phyloP scores from a whole-genome alignment of 768 basidiomycete genomes.

The Clitopilus hobsonii region DNA sequence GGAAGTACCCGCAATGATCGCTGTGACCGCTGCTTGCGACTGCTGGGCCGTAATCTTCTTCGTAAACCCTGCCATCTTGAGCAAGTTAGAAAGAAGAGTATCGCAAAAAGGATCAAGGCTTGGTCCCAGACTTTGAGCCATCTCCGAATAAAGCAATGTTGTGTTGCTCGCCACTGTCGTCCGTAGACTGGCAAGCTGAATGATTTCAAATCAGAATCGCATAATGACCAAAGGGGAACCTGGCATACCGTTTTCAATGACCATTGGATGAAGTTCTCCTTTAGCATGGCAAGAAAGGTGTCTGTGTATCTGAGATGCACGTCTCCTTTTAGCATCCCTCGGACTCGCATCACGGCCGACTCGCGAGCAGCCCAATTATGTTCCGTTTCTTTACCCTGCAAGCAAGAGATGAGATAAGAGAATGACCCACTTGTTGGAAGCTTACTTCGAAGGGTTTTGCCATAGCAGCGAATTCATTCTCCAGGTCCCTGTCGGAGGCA shows the following conservation, averaged over 20 bases:
- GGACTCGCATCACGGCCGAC: conserved; percentile 65
- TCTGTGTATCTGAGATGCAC: conserved; percentile 72
- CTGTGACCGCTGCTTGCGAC: conserved; percentile 67
- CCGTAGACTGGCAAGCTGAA: conserved; percentile 73
- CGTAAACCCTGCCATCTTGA: conserved; percentile 85
- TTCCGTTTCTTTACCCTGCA: conserved; percentile 92
- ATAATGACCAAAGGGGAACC: conserved; percentile 1
- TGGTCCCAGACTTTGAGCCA: conserved; percentile 60
- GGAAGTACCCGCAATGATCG: conserved; percentile 67
- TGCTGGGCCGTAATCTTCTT: conserved; percentile 90
- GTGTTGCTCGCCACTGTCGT: conserved; percentile 86
- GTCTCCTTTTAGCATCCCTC: conserved; percentile 88
- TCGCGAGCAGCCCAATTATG: conserved; percentile 92
- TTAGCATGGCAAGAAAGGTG: conserved; percentile 68
- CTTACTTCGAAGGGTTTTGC: conserved; percentile 73
- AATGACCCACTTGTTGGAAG: conserved; percentile 6
- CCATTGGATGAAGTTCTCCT: conserved; percentile 74
- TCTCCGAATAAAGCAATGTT: conserved; percentile 71
- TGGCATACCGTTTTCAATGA: conserved; percentile 77
- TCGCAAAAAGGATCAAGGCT: conserved; percentile 81
- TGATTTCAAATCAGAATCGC: neutral
- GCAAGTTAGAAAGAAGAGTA: conserved; percentile 62
- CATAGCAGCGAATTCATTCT: conserved; percentile 81
- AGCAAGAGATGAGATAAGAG: neutral
- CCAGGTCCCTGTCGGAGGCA: conserved; percentile 80